A percentile compares a stretch with the other conserved stretches of the same genome.
These are phyloP conservation scores for Beauveria sp. DNA, from an alignment of 2,329 filamentous ascomycete genomes.

Conservation along the genomic window DNA sequence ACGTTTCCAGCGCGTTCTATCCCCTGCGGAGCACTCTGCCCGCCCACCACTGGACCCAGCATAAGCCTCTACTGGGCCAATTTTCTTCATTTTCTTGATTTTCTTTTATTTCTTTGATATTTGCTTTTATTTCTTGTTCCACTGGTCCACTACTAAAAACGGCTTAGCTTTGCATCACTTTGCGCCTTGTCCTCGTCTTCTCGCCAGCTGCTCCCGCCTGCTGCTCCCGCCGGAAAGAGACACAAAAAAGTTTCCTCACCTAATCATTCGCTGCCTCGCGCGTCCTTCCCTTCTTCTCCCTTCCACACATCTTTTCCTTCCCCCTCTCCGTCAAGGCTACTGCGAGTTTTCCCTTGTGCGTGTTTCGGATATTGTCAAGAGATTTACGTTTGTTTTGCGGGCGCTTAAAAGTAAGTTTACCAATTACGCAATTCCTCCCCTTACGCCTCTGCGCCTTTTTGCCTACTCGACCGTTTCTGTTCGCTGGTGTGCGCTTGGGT, in stretches of 20 bases:
- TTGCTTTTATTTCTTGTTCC: not conserved
- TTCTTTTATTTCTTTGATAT: not conserved
- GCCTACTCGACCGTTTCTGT: constrained; percentile 14
- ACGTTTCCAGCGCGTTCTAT: not conserved
- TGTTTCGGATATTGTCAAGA: constrained; percentile 37
- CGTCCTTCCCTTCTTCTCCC: constrained; percentile 11
- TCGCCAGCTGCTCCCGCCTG: not conserved
- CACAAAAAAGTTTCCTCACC: constrained; percentile 26
- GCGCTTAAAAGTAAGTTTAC: constrained; percentile 46
- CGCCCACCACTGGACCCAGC: not conserved
- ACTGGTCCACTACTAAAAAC: not conserved
- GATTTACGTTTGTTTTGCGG: constrained; percentile 41
- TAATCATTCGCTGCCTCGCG: constrained; percentile 8
- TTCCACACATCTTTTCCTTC: constrained; percentile 22
- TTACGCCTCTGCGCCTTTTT: constrained; percentile 6
- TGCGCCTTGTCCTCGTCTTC: not conserved
- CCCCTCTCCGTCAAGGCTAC: constrained; percentile 27
- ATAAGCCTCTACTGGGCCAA: not conserved
- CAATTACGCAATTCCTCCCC: not conserved
- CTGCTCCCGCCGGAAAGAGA: constrained; percentile 14
- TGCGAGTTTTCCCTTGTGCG: constrained; percentile 40
- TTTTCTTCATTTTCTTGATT: not conserved
- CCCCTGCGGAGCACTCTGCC: not conserved
- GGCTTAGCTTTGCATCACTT: not conserved
- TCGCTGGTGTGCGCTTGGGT: constrained; percentile 16